Conservation (phyloP, 169 alveolate species). For the Babesia ovis region DNA sequence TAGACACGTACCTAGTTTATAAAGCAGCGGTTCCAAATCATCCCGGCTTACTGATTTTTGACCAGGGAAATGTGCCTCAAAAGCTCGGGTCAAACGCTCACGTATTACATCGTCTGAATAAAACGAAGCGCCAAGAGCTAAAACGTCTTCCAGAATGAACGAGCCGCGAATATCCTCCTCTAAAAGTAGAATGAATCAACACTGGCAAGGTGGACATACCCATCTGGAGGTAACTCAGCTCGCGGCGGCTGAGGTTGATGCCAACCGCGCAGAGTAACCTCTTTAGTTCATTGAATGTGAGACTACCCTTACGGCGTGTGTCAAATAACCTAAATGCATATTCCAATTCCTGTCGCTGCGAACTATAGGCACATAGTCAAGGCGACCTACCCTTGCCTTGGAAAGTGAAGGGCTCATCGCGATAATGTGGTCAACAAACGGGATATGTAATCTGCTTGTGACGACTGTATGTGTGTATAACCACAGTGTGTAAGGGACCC, state of each 20-base stretch:
- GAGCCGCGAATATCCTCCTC: conserved; percentile 64
- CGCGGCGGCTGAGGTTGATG: conserved; percentile 44
- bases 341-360: conserved; percentile 57
- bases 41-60: conserved; percentile 6
- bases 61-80: conserved; percentile 41
- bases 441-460: conserved; percentile 56
- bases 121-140: conserved; percentile 56
- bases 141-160: conserved; percentile 56
- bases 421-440: conserved; percentile 33
- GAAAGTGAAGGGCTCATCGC: conserved; percentile 28
- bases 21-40: conserved; percentile 26
- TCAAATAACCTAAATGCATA: conserved; percentile 64
- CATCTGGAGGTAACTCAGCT: conserved; percentile 42
- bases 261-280: conserved; percentile 48
- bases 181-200: neutral
- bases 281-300: conserved; percentile 35
- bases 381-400: conserved; percentile 30
- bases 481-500: conserved; percentile 6
- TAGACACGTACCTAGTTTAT: conserved; percentile 41
- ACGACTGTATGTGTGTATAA: conserved; percentile 34
- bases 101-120: conserved; percentile 49
- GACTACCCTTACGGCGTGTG: conserved; percentile 51
- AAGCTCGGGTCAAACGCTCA: conserved; percentile 41
- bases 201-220: conserved; percentile 36
- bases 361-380: neutral